Percentiles rank a stretch among this genome's conserved stretches.
Conservation (phyloP, 305 asterid genomes). For the Galium porrigens region DNA sequence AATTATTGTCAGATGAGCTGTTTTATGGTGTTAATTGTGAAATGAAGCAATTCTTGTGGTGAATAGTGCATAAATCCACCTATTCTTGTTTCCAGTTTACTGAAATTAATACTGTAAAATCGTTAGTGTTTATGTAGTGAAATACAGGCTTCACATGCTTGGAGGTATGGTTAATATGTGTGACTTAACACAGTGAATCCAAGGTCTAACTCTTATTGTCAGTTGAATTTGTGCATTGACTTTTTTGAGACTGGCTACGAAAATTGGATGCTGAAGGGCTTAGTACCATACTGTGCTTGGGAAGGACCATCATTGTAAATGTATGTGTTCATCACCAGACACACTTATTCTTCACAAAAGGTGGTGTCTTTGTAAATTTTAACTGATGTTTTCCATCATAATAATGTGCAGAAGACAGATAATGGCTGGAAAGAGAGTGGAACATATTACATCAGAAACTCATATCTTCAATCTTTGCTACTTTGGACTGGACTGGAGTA, state of each 20-base stretch:
- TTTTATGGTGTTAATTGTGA: neutral
- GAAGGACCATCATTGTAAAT: conserved; percentile 22
- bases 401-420: conserved; percentile 17
- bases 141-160: neutral
- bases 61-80: neutral
- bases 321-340: conserved; percentile 16
- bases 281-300: conserved; percentile 22
- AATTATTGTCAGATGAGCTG: no score
- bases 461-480: conserved; percentile 24
- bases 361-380: neutral
- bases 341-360: conserved; percentile 2
- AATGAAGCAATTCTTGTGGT: neutral
- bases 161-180: neutral
- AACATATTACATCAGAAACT: conserved; percentile 12
- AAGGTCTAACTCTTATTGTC: neutral
- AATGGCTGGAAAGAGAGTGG: conserved; percentile 22
- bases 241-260: neutral
- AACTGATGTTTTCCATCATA: conserved; percentile 1
- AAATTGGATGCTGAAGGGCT: neutral
- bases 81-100: neutral
- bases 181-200: neutral
- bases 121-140: neutral
- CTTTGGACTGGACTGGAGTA: conserved; percentile 25
- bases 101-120: neutral
- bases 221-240: neutral